Evolutionary conservation across 1,139 yeast species (phyloP).

Genomic region (Cylindricascospora bacillispora): DNA sequence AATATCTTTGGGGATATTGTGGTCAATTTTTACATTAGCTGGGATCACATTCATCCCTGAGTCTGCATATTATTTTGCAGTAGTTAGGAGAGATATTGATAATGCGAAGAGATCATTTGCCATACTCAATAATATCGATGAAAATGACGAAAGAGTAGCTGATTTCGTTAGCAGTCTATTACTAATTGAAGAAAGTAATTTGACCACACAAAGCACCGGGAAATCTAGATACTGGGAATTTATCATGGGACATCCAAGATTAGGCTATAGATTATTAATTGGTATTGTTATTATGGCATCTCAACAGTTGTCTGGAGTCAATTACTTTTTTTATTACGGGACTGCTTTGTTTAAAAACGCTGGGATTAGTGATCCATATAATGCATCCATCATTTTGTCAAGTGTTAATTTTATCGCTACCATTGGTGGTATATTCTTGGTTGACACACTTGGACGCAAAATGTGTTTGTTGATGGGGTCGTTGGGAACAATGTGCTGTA

Average conservation of each 20-base stretch:
- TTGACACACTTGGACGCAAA: conserved; percentile 62
- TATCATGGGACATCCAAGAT: conserved; percentile 35
- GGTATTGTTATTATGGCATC: conserved; percentile 44
- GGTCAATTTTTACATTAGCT: conserved; percentile 34
- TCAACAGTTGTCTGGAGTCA: conserved; percentile 48
- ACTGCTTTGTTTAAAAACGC: conserved; percentile 40
- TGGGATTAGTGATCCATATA: conserved; percentile 32
- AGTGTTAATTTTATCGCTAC: conserved; percentile 68
- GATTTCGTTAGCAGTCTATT: conserved; percentile 33
- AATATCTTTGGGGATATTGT: conserved; percentile 34
- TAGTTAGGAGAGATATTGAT: conserved; percentile 17
- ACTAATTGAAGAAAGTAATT: conserved; percentile 25
- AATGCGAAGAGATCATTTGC: conserved; percentile 36
- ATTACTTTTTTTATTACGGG: conserved; percentile 45
- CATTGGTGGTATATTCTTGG: conserved; percentile 51
- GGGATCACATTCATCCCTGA: conserved; percentile 41
- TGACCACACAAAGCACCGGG: conserved; percentile 13
- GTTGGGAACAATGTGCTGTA: conserved; percentile 45
- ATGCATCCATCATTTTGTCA: conserved; percentile 57
- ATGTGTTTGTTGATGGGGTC: conserved; percentile 49
- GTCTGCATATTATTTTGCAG: conserved; percentile 37
- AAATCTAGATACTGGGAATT: conserved; percentile 34
- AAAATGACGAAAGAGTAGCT: conserved; percentile 33
- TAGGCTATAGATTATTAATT: conserved; percentile 35
- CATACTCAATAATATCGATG: conserved; percentile 33